These are phyloP conservation scores for Huntiella omanensis DNA, from an alignment of 2,329 filamentous ascomycete species.

Conservation along the genomic window DNA sequence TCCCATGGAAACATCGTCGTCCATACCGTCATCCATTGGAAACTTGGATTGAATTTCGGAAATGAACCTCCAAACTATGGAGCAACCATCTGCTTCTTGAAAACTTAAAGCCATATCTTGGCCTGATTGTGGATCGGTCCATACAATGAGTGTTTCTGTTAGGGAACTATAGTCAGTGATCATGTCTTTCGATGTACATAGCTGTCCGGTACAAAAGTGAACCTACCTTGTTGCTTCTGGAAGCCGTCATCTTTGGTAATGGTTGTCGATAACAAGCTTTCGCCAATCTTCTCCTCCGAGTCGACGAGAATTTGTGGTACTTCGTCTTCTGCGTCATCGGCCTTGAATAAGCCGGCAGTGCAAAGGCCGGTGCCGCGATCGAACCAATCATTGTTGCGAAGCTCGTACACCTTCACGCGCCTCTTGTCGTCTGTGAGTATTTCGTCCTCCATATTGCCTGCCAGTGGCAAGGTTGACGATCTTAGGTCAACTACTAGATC, in stretches of 20 bases:
- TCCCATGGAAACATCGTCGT: slow-evolving; percentile 69
- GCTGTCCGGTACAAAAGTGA: background rate
- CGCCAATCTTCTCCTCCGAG: slow-evolving; percentile 76
- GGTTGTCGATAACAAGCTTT: slow-evolving; percentile 69
- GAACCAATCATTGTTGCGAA: slow-evolving; percentile 98
- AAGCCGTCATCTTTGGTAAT: slow-evolving; percentile 91
- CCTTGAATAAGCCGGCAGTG: slow-evolving; percentile 50
- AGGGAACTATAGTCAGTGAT: background rate
- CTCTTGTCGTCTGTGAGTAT: slow-evolving; percentile 34
- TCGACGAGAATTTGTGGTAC: slow-evolving; percentile 79
- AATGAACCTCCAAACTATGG: slow-evolving; percentile 94
- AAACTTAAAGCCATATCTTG: slow-evolving; percentile 97
- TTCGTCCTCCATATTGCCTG: slow-evolving; percentile 14
- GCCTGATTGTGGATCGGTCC: slow-evolving; percentile 70
- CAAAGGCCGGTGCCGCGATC: slow-evolving; percentile 95
- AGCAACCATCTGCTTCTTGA: slow-evolving; percentile 88
- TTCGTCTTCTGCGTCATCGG: slow-evolving; percentile 43
- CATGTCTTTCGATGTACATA: background rate
- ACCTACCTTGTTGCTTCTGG: slow-evolving; percentile 85
- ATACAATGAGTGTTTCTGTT: slow-evolving; percentile 88
- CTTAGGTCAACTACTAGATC: too few relatives aligned
- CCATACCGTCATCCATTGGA: slow-evolving; percentile 37
- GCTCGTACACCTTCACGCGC: slow-evolving; percentile 96
- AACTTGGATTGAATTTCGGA: slow-evolving; percentile 60
- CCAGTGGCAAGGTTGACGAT: too few relatives aligned